A percentile compares a stretch with the other conserved stretches of the same genome.
Evolutionary conservation across 176 grass and related monocot species (phyloP).

Genomic region (Poa pratensis): DNA sequence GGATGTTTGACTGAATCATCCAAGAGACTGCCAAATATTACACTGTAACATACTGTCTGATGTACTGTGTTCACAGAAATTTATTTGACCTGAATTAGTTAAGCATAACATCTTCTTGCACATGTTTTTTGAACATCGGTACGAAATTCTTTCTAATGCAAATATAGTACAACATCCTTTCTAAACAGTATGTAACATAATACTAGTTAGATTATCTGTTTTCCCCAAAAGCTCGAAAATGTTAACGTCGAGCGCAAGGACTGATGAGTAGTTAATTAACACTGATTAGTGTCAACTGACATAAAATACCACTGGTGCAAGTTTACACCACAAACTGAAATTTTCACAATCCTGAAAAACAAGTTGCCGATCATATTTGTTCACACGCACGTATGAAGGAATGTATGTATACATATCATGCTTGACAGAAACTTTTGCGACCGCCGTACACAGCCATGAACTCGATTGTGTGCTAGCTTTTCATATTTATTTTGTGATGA

Average conservation of each 20-base stretch:
- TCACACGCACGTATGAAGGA: not conserved
- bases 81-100: not conserved
- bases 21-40: not conserved
- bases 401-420: not conserved
- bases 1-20: not conserved
- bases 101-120: not conserved
- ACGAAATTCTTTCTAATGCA: not conserved
- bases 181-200: not conserved
- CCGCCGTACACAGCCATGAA: not conserved
- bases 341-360: not conserved
- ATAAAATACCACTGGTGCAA: slow-evolving; percentile 43
- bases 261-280: not conserved
- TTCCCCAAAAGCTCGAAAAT: not conserved
- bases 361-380: not conserved
- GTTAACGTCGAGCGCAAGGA: not conserved
- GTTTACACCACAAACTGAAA: not conserved
- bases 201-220: not conserved
- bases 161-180: not conserved
- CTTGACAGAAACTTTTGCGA: not conserved
- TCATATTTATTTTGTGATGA: not conserved
- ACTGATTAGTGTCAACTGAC: not conserved
- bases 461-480: slow-evolving; percentile 1
- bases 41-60: not conserved
- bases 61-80: not conserved
- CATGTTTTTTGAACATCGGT: not conserved